phyloP scores from a whole-genome alignment of 2,329 filamentous ascomycete genomes.

The Thielaviopsis populi region DNA sequence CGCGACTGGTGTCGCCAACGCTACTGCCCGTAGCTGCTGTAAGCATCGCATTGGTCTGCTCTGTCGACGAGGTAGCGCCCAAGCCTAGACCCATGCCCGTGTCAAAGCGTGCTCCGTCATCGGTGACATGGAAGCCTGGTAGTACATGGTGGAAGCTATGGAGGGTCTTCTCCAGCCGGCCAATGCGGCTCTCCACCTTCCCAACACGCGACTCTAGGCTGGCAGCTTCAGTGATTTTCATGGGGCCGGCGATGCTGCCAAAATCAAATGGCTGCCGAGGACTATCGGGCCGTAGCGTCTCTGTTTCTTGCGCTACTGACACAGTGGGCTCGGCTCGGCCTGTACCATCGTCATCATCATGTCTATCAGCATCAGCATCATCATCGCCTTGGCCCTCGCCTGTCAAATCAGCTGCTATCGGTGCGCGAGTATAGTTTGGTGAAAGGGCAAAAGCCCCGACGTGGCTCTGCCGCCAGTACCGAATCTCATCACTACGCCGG shows the following conservation, averaged over 20 bases:
- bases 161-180: slow-evolving; percentile 38
- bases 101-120: not conserved
- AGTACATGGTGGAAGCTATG: slow-evolving; percentile 34
- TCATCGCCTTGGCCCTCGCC: not conserved
- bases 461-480: slow-evolving; percentile 49
- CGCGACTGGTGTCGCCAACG: not conserved
- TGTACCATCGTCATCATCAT: not conserved
- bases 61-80: not conserved
- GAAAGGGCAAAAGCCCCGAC: slow-evolving; percentile 34
- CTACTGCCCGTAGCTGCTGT: not conserved
- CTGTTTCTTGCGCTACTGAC: not conserved
- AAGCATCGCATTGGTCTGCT: not conserved
- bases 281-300: slow-evolving; percentile 22
- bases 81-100: not conserved
- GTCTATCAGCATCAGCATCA: slow-evolving; percentile 22
- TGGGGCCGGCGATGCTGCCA: slow-evolving; percentile 30
- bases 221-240: slow-evolving; percentile 43
- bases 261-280: slow-evolving; percentile 41
- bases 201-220: slow-evolving; percentile 39
- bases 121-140: slow-evolving; percentile 27
- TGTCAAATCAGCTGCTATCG: slow-evolving; percentile 22
- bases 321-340: slow-evolving; percentile 20
- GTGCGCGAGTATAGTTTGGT: slow-evolving; percentile 29
- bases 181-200: slow-evolving; percentile 36
- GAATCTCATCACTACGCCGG: slow-evolving; percentile 47